Base-by-base conservation (phyloP, 306 rosid genomes). In the Lathyrus tuberosus region DNA sequence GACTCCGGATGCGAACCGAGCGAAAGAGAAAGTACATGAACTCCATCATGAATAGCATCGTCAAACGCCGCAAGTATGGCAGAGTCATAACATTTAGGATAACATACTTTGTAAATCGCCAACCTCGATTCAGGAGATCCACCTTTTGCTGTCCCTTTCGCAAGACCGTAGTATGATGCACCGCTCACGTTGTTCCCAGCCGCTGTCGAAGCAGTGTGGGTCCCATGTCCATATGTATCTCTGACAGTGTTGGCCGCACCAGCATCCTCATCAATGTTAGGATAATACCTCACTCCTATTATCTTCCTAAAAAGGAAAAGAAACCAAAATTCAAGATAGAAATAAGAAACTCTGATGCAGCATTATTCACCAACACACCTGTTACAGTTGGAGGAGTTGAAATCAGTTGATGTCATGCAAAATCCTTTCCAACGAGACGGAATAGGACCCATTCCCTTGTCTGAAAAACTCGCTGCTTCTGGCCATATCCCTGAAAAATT, bases 151-250 rank as follows among this genome's bases (percentile, higher is more conserved):
- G 75, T 72, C 67, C 96, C 98, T 0, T 30, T 47, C 0, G 87
- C 96, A 0, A 90, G 75, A 35, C 91, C 96, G 2, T 85, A 82
- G 84, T 70, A 90, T 0, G 98, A 92, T 5, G 84, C 91, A 6
- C 71, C 72, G 0, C 33, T 38, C 12, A 88, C 96, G 3, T 73
- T 28, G 65, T 13, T 60, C 4, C 98, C 96, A 2, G 86, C 96
- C 0, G 96, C 96, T 1, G 98, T 92, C 7, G 96, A 76, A 5
- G 98, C 87, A 72, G 82, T 88, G 75, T 92, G 98, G 16, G 87
- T 88, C 18, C 93, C 96, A 61, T 92, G 96, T 0, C 98, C 98
- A 0, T 14, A 0, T 0, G 6, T 6, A 53, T 92, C 98, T 51
- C 98, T 80, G 3, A 80, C 73, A 6, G 96, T 72, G 35, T 33